phyloP scores from a whole-genome alignment of 257 asterid species.

The Solanum lignicaule region DNA sequence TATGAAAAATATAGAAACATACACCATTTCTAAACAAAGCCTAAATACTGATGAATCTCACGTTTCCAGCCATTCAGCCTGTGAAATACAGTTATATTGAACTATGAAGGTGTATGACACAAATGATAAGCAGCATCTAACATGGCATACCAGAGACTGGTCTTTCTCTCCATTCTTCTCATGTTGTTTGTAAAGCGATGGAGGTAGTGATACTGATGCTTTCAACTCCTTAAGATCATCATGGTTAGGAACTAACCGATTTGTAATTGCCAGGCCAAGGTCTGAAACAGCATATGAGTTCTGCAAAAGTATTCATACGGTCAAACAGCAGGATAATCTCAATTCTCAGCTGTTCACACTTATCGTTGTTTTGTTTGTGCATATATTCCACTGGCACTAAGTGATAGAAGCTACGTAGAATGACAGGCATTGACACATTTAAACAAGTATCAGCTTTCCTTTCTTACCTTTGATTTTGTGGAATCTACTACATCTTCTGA shows the following conservation, averaged over 20 bases:
- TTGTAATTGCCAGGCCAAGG: slow-evolving; percentile 62
- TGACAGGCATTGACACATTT: slow-evolving; percentile 1
- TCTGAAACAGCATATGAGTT: slow-evolving; percentile 72
- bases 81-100: not conserved
- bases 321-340: slow-evolving; percentile 12
- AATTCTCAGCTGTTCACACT: slow-evolving; percentile 4
- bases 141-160: slow-evolving; percentile 35
- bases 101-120: not conserved
- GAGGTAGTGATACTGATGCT: slow-evolving; percentile 51
- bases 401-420: not conserved
- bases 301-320: slow-evolving; percentile 35
- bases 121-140: not conserved
- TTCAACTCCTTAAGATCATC: slow-evolving; percentile 44
- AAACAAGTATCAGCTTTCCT: not conserved
- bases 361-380: not conserved
- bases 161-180: slow-evolving; percentile 42
- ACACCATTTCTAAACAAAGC: not conserved
- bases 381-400: not conserved
- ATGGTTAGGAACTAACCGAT: slow-evolving; percentile 48
- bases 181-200: slow-evolving; percentile 44
- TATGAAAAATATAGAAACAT: not conserved
- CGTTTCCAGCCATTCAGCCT: not conserved
- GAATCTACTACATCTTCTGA: slow-evolving; percentile 70
- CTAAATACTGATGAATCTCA: not conserved
- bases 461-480: slow-evolving; percentile 70